A percentile compares a stretch with the other conserved stretches of the same genome.
Evolutionary conservation across 768 basidiomycete genomes (phyloP).

Genomic region (Exsudoporus frostii): DNA sequence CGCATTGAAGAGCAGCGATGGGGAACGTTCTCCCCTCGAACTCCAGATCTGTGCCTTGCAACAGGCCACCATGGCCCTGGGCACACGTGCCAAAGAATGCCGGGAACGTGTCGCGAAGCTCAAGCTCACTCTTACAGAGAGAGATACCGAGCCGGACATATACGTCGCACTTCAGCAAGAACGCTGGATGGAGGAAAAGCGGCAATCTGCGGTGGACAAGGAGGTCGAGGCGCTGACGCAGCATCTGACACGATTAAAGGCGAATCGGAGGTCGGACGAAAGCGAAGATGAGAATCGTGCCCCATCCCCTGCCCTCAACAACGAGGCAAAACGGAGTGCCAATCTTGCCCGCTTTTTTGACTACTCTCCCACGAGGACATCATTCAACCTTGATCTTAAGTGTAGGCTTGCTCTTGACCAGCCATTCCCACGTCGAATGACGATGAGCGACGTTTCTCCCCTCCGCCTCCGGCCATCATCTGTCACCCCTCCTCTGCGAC

Average conservation of each 20-base stretch:
- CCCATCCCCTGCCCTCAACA: slow-evolving; percentile 14
- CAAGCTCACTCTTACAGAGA: slow-evolving; percentile 36
- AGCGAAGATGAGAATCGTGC: slow-evolving; percentile 17
- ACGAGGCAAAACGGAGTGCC: slow-evolving; percentile 29
- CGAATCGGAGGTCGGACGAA: slow-evolving; percentile 21
- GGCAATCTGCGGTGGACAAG: slow-evolving; percentile 35
- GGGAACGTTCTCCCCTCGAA: slow-evolving; percentile 38
- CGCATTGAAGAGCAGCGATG: slow-evolving; percentile 33
- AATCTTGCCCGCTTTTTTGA: slow-evolving; percentile 42
- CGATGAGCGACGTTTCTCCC: slow-evolving; percentile 34
- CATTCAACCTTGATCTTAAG: slow-evolving; percentile 33
- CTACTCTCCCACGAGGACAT: slow-evolving; percentile 32
- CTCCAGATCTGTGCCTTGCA: slow-evolving; percentile 48
- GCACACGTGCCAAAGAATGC: slow-evolving; percentile 44
- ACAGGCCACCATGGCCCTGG: slow-evolving; percentile 41
- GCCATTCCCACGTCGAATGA: slow-evolving; percentile 33
- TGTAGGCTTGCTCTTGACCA: slow-evolving; percentile 28
- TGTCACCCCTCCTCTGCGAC: slow-evolving; percentile 25
- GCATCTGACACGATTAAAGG: slow-evolving; percentile 33
- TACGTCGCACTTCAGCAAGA: slow-evolving; percentile 42
- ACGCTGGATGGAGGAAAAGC: slow-evolving; percentile 51
- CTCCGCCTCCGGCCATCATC: slow-evolving; percentile 34
- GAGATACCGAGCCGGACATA: slow-evolving; percentile 36
- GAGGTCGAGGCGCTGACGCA: slow-evolving; percentile 37
- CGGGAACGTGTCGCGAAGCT: slow-evolving; percentile 41